These are phyloP conservation scores for Vararia minispora DNA, from an alignment of 768 basidiomycete genomes.

Conservation along the genomic window DNA sequence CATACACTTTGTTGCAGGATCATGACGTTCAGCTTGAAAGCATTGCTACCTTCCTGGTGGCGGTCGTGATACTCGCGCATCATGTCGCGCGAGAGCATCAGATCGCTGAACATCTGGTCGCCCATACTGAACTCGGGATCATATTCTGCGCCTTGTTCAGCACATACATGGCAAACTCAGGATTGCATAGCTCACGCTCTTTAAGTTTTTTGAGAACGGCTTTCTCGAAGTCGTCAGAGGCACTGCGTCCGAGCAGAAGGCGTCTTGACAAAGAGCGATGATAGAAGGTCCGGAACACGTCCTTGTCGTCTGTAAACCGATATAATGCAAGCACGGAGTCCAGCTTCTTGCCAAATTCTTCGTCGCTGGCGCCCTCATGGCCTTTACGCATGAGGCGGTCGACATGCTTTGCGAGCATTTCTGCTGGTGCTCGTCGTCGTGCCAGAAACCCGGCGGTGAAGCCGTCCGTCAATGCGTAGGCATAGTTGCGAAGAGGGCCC, in stretches of 20 bases:
- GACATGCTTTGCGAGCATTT: constrained; percentile 87
- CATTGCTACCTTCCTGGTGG: constrained; percentile 18
- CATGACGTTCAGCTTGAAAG: constrained; percentile 55
- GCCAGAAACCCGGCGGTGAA: constrained; percentile 67
- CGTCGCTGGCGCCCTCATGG: constrained; percentile 56
- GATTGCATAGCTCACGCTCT: constrained; percentile 33
- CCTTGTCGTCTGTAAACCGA: constrained; percentile 83
- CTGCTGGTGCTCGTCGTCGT: constrained; percentile 75
- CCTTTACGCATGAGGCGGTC: constrained; percentile 84
- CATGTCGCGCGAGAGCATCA: constrained; percentile 64
- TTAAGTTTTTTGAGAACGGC: constrained; percentile 78
- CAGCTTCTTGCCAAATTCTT: constrained; percentile 49
- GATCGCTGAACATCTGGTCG: constrained; percentile 91
- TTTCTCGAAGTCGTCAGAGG: constrained; percentile 80
- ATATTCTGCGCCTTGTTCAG: constrained; percentile 45
- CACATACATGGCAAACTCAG: background rate
- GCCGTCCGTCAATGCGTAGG: constrained; percentile 58
- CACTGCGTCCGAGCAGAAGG: constrained; percentile 71
- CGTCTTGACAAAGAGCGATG: constrained; percentile 83
- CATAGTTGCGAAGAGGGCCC: constrained; percentile 19
- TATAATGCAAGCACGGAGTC: constrained; percentile 66
- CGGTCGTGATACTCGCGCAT: constrained; percentile 52
- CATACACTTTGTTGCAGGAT: constrained; percentile 84
- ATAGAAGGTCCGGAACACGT: constrained; percentile 91
- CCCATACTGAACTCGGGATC: constrained; percentile 94